Conservation (phyloP, 2,329 filamentous ascomycete genomes). For the Sporothrix globosa region DNA sequence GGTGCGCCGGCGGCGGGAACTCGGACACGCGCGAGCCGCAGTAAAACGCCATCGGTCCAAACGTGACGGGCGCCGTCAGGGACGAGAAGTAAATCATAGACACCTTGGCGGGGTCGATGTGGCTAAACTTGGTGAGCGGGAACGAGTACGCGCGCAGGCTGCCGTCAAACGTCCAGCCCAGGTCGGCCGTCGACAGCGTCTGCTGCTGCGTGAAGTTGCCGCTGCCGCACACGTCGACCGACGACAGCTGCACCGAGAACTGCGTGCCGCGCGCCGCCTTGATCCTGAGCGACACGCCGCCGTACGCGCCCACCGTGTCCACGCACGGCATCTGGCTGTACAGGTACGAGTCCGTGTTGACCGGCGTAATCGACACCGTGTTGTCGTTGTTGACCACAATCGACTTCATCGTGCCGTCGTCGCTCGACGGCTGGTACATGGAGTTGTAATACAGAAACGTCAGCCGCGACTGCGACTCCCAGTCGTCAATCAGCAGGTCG, state of each 20-base stretch:
- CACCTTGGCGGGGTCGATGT: constrained; percentile 57
- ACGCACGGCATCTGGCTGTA: constrained; percentile 61
- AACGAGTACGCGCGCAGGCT: constrained; percentile 63
- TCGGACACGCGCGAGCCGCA: constrained; percentile 56
- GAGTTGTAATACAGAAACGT: constrained; percentile 65
- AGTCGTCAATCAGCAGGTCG: constrained; percentile 56
- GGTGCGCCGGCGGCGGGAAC: constrained; percentile 46
- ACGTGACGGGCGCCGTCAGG: constrained; percentile 51
- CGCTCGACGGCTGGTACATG: constrained; percentile 57
- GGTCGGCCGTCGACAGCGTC: constrained; percentile 50
- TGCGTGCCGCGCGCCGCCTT: constrained; percentile 56
- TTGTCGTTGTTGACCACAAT: constrained; percentile 56
- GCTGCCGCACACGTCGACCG: constrained; percentile 51
- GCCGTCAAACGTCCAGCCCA: constrained; percentile 64
- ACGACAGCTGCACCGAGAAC: constrained; percentile 57
- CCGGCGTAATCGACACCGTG: constrained; percentile 57
- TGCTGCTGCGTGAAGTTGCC: constrained; percentile 41
- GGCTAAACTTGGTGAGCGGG: constrained; percentile 56
- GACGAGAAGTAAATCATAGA: constrained; percentile 55
- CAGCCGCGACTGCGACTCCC: constrained; percentile 63
- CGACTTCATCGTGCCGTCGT: constrained; percentile 61
- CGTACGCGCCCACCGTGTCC: constrained; percentile 54
- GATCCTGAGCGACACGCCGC: constrained; percentile 60
- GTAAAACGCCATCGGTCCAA: constrained; percentile 63
- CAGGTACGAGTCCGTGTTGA: constrained; percentile 56